Evolutionary conservation across 2,329 filamentous ascomycete species (phyloP).

Genomic region (Microsporum audouinii): DNA sequence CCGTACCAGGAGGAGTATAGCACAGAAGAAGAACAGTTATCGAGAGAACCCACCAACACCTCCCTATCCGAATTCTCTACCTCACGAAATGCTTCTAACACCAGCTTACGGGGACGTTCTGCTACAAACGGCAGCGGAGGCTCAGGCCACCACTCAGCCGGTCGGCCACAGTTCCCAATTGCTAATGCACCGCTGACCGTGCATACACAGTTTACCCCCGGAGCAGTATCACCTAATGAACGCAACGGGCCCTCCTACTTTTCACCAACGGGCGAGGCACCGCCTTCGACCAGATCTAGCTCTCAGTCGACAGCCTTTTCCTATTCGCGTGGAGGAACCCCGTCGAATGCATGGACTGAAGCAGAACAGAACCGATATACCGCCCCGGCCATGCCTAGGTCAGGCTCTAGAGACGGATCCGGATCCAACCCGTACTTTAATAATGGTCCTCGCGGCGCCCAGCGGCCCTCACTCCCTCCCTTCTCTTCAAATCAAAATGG

Average conservation of each 20-base stretch:
- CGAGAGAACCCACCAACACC: slow-evolving; percentile 22
- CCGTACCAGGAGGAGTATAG: slow-evolving; percentile 59
- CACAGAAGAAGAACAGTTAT: slow-evolving; percentile 39
- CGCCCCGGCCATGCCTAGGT: slow-evolving; percentile 72
- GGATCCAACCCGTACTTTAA: slow-evolving; percentile 53
- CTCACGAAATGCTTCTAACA: slow-evolving; percentile 60
- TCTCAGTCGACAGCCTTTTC: slow-evolving; percentile 57
- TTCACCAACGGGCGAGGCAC: slow-evolving; percentile 62
- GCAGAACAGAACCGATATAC: slow-evolving; percentile 67
- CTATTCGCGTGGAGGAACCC: slow-evolving; percentile 63
- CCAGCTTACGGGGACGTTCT: slow-evolving; percentile 63
- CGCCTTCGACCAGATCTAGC: slow-evolving; percentile 46
- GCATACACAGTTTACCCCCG: slow-evolving; percentile 47
- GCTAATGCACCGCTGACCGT: slow-evolving; percentile 55
- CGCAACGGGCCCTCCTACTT: slow-evolving; percentile 77
- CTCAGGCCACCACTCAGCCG: slow-evolving; percentile 28
- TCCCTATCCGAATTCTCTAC: slow-evolving; percentile 41
- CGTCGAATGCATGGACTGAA: slow-evolving; percentile 50
- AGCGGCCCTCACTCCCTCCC: slow-evolving; percentile 68
- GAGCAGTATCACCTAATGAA: slow-evolving; percentile 48
- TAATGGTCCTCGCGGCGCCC: slow-evolving; percentile 43
- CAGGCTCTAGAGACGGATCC: slow-evolving; percentile 64
- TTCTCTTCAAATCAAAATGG: slow-evolving; percentile 46
- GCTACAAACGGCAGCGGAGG: slow-evolving; percentile 51
- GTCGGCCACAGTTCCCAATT: slow-evolving; percentile 59